Conservation (phyloP, 1,284 basidiomycete genomes). For the Puccinia coronata region DNA sequence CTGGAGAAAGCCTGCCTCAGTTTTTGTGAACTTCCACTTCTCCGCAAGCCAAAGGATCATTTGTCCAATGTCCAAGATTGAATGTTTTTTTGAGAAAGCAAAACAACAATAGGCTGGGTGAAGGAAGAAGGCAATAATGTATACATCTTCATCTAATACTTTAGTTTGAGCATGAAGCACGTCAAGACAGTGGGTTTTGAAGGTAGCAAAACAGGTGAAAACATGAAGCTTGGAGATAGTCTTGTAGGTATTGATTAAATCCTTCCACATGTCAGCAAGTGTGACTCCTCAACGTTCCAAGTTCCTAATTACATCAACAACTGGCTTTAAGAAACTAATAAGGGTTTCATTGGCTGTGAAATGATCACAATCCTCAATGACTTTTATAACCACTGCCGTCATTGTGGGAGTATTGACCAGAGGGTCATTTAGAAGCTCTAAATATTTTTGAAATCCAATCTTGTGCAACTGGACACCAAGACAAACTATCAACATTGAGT, state of each 20-base stretch:
- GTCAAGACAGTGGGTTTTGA: too few relatives aligned
- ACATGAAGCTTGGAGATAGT: neutral
- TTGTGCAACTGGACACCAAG: neutral
- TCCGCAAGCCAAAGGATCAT: slow-evolving; percentile 18
- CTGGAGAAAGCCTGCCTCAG: too few relatives aligned
- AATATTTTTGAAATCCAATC: slow-evolving; percentile 8
- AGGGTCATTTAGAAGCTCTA: neutral
- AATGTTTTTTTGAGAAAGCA: too few relatives aligned
- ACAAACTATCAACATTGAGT: neutral
- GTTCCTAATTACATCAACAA: neutral
- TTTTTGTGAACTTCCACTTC: too few relatives aligned
- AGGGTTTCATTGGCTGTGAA: neutral
- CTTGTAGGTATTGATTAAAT: neutral
- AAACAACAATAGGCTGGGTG: too few relatives aligned
- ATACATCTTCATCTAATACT: too few relatives aligned
- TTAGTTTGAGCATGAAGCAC: neutral
- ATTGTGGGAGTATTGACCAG: neutral
- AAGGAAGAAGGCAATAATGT: too few relatives aligned
- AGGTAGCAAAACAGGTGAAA: neutral
- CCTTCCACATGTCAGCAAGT: neutral
- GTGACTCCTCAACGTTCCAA: neutral
- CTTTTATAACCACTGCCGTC: neutral
- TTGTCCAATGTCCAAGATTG: too few relatives aligned
- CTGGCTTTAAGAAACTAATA: neutral
- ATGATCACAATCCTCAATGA: too few relatives aligned